Base-by-base conservation (phyloP, 257 asterid genomes). In the Solanum habrochaites region DNA sequence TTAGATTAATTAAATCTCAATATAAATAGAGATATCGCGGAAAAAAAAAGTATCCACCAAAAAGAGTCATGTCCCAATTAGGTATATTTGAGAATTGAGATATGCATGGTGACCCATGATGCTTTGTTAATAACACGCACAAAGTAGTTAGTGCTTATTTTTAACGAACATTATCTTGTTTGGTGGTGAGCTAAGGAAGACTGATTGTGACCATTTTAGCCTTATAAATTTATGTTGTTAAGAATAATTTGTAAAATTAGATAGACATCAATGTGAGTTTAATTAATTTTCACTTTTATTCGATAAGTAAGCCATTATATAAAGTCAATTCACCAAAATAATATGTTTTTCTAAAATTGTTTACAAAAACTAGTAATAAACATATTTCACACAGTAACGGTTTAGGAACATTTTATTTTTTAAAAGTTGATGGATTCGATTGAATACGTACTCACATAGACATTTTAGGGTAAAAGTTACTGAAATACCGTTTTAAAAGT, bases 151-250 rank as follows among this genome's bases (percentile, higher is more conserved):
- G 40, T 77, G 64, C 86, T 86, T 70, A 77, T 12, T 64, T 73
- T 86, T 74, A 74, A 89, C 86, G 40, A 60, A 84, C 82, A 82
- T 89, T 89, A 89, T 89, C 88, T 87, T 18, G 64, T 58, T 40
- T 67, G 86, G 86, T 85, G 62, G 45, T 83, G 86, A 89, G 73
- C 85, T 80, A 80, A 80, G 85, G 84, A 80, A 80, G 67, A 45
- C 85, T 80, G 29, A 80, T 47, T 6, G 42, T 80, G 85, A 80
- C 85, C 43, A 47, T 80, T 80, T 45, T 16, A 4, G 6, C 18
- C 64, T 27, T 29, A 23, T 80, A 5, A 47, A 15, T 27, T 77
- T 4, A 77, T 43, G 39, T 25, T 77, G 40, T 15, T 25, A n/a
- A 21, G 3, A 39, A n/a, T 14, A 71, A 71, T 12, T 75, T 39